Base-by-base conservation (phyloP, 2,329 filamentous ascomycete genomes). In the Fusarium lateritium region DNA sequence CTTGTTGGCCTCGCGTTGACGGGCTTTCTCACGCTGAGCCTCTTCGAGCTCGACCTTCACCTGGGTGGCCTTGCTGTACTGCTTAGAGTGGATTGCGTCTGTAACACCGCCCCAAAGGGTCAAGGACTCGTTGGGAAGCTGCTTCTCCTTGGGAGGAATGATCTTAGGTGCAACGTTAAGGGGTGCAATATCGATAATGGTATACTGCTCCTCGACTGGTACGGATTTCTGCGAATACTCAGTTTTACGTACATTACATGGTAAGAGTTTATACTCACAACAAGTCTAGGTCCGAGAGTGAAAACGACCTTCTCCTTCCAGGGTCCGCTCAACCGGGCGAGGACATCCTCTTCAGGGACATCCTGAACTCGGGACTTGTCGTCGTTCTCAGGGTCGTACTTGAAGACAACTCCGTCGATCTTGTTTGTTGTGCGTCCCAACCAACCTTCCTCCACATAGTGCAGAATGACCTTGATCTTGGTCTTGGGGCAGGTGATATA, bases 361-460 rank as follows among this genome's bases (percentile, higher is more conserved):
- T 98, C 94, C 81, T 91, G 94, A 74, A 98, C 91, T 73, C 88
- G 90, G 7, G 83, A 89, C 79, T 91, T 93, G 77, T 88, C 88
- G 78, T 98, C 95, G 60, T 94, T 95, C 22, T 93, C 89, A 0
- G 94, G 92, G 75, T 97, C 92, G 73, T 97, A 97, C 50, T 88
- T 91, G 85, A 97, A 99, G 56, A 98, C 86, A 56, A 98, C 89
- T 19, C 96, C 96, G 65, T 97, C 90, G 36, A 99, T 91, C 76
- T 92, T 94, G 80, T 98, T 97, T 73, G 97, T 95, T 21, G 93
- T 89, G 70, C 93, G 93, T 46, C 94, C 93, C 31, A 98, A 86
- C 94, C 96, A 99, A 50, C 94, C 94, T 74, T 98, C 95, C 76
- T 98, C 95, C 56, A 94, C 84, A 78, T 99, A 99, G 75, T 97